Evolutionary conservation across 1,284 basidiomycete species (phyloP).

Genomic region (Apiotrichum gracile): DNA sequence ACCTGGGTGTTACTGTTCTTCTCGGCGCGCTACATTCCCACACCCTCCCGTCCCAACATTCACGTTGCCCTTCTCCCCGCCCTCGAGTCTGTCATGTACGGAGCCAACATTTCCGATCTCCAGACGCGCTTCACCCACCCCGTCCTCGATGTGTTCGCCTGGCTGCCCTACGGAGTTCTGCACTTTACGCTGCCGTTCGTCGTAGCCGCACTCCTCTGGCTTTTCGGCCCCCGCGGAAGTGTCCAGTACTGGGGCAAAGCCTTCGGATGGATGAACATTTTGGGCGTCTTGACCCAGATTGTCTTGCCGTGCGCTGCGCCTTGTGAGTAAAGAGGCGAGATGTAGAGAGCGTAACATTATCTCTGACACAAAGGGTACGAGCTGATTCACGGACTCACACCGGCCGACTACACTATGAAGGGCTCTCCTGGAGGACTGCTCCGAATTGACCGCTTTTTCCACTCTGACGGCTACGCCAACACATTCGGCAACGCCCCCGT

Average conservation of each 20-base stretch:
- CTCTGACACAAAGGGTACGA: conserved; percentile 72
- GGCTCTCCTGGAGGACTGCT: conserved; percentile 90
- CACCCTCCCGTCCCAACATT: conserved; percentile 66
- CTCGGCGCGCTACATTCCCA: conserved; percentile 77
- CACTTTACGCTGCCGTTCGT: conserved; percentile 83
- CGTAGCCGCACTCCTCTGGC: conserved; percentile 68
- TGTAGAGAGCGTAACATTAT: not conserved
- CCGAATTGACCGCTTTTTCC: conserved; percentile 85
- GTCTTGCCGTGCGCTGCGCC: conserved; percentile 89
- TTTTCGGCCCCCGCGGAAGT: conserved; percentile 69
- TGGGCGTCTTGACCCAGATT: conserved; percentile 84
- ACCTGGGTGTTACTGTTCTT: conserved; percentile 81
- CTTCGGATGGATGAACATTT: conserved; percentile 90
- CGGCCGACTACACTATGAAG: conserved; percentile 83
- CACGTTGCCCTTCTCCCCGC: conserved; percentile 91
- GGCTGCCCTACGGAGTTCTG: conserved; percentile 90
- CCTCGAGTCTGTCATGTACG: conserved; percentile 88
- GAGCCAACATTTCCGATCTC: conserved; percentile 94
- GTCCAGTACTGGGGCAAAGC: conserved; percentile 81
- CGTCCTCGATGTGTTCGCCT: conserved; percentile 83
- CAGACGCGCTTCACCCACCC: conserved; percentile 91
- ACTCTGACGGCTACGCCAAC: conserved; percentile 69
- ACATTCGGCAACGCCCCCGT: conserved; percentile 83
- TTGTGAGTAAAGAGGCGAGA: conserved; percentile 46
- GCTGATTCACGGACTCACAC: conserved; percentile 90